These are phyloP conservation scores for Botrytis medusae DNA, from an alignment of 2,329 filamentous ascomycete species.

Conservation along the genomic window DNA sequence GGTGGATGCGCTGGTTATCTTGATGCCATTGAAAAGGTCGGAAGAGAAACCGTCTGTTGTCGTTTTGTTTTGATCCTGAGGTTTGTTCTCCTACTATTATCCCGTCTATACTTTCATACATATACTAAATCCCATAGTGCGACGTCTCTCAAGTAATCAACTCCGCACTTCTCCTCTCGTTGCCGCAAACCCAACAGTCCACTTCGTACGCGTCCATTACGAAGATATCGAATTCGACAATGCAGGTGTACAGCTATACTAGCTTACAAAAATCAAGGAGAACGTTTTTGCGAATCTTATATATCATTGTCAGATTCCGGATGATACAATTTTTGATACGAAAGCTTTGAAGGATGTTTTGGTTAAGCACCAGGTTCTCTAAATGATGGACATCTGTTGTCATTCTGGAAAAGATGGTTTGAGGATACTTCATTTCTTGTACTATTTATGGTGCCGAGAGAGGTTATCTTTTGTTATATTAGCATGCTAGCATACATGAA, in stretches of 20 bases:
- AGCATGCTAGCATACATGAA: not conserved
- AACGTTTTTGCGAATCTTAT: constrained; percentile 89
- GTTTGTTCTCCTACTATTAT: constrained; percentile 52
- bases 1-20: constrained; percentile 89
- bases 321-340: constrained; percentile 59
- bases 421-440: not conserved
- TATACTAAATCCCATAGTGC: constrained; percentile 54
- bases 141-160: constrained; percentile 78
- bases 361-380: constrained; percentile 49
- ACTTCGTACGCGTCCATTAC: constrained; percentile 89
- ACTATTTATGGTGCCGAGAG: not conserved
- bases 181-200: constrained; percentile 64
- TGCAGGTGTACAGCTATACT: constrained; percentile 80
- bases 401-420: not conserved
- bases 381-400: not conserved
- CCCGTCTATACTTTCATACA: not conserved
- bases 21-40: constrained; percentile 92
- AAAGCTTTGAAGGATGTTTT: constrained; percentile 54
- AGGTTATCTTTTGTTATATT: not conserved
- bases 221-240: constrained; percentile 93
- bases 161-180: constrained; percentile 76
- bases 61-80: constrained; percentile 87
- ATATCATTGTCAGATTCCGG: constrained; percentile 81
- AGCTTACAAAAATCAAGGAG: constrained; percentile 82
- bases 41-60: constrained; percentile 79